These are phyloP conservation scores for Thelonectria rubi DNA, from an alignment of 2,329 filamentous ascomycete genomes.

Conservation along the genomic window DNA sequence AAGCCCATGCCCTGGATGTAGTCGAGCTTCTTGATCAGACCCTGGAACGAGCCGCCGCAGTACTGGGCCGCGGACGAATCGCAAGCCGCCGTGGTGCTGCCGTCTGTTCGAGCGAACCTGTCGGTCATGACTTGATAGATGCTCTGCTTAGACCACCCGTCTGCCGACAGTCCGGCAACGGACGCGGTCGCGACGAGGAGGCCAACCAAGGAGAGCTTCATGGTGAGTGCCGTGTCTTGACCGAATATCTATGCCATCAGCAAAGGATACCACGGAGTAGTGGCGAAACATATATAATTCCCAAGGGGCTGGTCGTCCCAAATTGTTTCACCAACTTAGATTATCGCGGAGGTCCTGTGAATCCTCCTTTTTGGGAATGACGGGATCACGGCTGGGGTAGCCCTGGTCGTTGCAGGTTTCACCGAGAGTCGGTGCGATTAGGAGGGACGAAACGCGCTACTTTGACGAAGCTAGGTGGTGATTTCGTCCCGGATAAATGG, in stretches of 20 bases:
- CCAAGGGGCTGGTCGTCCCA: not conserved
- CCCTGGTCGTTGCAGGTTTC: not conserved
- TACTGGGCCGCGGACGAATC: slow-evolving; percentile 22
- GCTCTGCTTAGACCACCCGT: slow-evolving; percentile 27
- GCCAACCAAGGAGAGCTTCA: slow-evolving; percentile 18
- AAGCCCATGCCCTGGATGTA: slow-evolving; percentile 33
- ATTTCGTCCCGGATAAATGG: not conserved
- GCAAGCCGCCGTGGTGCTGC: slow-evolving; percentile 13
- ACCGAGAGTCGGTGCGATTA: not conserved
- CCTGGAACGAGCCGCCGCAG: slow-evolving; percentile 28
- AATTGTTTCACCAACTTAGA: not conserved
- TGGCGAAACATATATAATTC: not conserved
- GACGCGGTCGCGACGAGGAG: slow-evolving; percentile 4
- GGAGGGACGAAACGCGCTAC: not conserved
- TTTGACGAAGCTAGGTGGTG: not conserved
- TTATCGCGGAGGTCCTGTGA: not conserved
- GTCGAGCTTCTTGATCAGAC: slow-evolving; percentile 26
- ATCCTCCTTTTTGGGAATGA: not conserved
- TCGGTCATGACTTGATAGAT: slow-evolving; percentile 30
- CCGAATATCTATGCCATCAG: not conserved
- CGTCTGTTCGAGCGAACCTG: slow-evolving; percentile 27
- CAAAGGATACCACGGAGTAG: not conserved
- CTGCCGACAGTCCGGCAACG: slow-evolving; percentile 17
- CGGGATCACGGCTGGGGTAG: not conserved
- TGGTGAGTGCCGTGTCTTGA: not conserved